Percentiles rank a stretch among this genome's conserved stretches.
Conservation (phyloP, 2,329 filamentous ascomycete species). For the Neodidymelliopsis sp. region DNA sequence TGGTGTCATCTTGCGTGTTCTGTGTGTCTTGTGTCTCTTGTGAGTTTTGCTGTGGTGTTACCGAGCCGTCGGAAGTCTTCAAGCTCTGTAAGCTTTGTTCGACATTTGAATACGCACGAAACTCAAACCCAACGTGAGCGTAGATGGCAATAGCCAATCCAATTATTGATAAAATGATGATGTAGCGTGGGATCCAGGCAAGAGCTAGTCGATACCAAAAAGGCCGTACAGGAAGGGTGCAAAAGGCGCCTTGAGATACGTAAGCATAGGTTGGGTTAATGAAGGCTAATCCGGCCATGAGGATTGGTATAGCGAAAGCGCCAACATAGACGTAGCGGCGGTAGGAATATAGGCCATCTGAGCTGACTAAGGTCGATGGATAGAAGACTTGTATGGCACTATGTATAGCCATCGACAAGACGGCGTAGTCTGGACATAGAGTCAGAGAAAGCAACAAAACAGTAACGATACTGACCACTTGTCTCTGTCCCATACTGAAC, state of each 20-base stretch:
- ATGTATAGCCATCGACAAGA: slow-evolving; percentile 77
- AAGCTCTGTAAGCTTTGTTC: slow-evolving; percentile 20
- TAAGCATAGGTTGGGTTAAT: slow-evolving; percentile 64
- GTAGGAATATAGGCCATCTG: slow-evolving; percentile 73
- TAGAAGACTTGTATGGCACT: slow-evolving; percentile 75
- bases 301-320: slow-evolving; percentile 65
- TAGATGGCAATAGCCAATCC: slow-evolving; percentile 74
- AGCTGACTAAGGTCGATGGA: slow-evolving; percentile 54
- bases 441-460: background rate
- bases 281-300: slow-evolving; percentile 71
- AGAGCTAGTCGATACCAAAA: slow-evolving; percentile 74
- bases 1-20: background rate
- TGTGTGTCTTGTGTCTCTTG: slow-evolving; percentile 1
- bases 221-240: slow-evolving; percentile 71
- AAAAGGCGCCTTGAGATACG: slow-evolving; percentile 70
- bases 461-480: slow-evolving; percentile 57
- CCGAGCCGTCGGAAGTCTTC: slow-evolving; percentile 21
- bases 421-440: slow-evolving; percentile 64
- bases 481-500: slow-evolving; percentile 72
- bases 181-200: slow-evolving; percentile 76
- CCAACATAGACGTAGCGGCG: slow-evolving; percentile 65
- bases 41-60: slow-evolving; percentile 9
- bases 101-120: slow-evolving; percentile 46
- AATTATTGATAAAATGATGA: slow-evolving; percentile 71
- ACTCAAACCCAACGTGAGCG: slow-evolving; percentile 63